Base-by-base conservation (phyloP, 352 stramenopile species). In the Peronospora belbahrii region DNA sequence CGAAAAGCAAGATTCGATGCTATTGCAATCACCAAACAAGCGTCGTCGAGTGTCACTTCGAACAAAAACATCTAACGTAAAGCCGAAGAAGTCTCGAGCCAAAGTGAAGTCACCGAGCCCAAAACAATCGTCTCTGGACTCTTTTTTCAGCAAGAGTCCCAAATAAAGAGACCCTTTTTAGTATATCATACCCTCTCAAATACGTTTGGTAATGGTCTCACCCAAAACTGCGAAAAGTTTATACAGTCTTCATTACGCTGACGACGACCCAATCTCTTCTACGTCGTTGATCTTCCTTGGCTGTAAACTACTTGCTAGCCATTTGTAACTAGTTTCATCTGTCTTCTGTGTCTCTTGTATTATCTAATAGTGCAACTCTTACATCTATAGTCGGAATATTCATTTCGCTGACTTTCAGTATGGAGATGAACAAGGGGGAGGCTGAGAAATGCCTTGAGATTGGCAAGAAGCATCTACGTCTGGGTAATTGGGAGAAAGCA, bases 381-480 rank as follows among this genome's bases (percentile, higher is more conserved):
- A 39, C n/a, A 4, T 43, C 9, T 1, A 43, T 32, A 53, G n/a
- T 18, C 24, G 24, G 25, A 53, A 20, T 48, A 52, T 38, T 15
- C 11, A 23, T 23, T 13, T 38, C 40, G 28, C 11, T 47, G 10
- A 49, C 38, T 35, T 8, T 11, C 36, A 52, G 55, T 48, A 94
- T 94, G 83, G 83, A 94, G 78, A 94, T 94, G 83, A 96, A 96
- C 59, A 86, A 84, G 50, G 83, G 83, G 52, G 87, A 96, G 52
- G 87, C 87, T 49, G 85, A 96, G 70, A 94, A 94, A 56, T 95
- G 85, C 69, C 78, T 85, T 48, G 85, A 96, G 19, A 81, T 96
- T 32, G 87, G 66, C 49, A 94, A 95, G 63, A 86, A 82, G 53
- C 77, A 88, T 41, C 36, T 96, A 46, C 79, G 79, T 56, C 57